phyloP scores from a whole-genome alignment of 257 asterid species.

The Coffea eugenioides region DNA sequence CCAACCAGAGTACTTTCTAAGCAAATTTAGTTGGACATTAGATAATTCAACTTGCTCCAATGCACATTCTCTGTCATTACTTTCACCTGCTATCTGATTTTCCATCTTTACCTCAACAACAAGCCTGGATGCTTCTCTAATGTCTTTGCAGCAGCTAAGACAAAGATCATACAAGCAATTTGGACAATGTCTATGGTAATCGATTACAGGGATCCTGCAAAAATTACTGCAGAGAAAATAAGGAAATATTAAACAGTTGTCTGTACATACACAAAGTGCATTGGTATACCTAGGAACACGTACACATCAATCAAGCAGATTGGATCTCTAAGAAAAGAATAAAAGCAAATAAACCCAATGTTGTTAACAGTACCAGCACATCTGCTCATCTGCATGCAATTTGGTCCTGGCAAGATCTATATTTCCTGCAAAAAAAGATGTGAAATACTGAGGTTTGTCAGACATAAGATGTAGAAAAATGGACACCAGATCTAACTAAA shows the following conservation, averaged over 20 bases:
- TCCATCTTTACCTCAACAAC: constrained; percentile 32
- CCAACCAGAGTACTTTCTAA: constrained; percentile 53
- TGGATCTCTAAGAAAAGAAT: background rate
- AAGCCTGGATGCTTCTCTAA: constrained; percentile 60
- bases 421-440: constrained; percentile 57
- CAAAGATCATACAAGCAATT: constrained; percentile 96
- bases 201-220: constrained; percentile 93
- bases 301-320: background rate
- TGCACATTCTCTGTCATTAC: constrained; percentile 32
- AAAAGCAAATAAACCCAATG: background rate
- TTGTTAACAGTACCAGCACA: constrained; percentile 80
- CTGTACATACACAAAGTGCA: background rate
- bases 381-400: constrained; percentile 95
- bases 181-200: constrained; percentile 92
- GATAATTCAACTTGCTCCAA: constrained; percentile 40
- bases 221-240: constrained; percentile 60
- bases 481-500: constrained; percentile 20
- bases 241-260: background rate
- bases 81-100: constrained; percentile 31
- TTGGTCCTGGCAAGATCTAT: constrained; percentile 85
- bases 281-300: background rate
- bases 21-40: constrained; percentile 41
- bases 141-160: constrained; percentile 93
- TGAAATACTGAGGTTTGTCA: constrained; percentile 18
- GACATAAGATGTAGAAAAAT: constrained; percentile 9